phyloP scores from a whole-genome alignment of 192 early-diverging fungal species.

The Irineochytrium annulatum region DNA sequence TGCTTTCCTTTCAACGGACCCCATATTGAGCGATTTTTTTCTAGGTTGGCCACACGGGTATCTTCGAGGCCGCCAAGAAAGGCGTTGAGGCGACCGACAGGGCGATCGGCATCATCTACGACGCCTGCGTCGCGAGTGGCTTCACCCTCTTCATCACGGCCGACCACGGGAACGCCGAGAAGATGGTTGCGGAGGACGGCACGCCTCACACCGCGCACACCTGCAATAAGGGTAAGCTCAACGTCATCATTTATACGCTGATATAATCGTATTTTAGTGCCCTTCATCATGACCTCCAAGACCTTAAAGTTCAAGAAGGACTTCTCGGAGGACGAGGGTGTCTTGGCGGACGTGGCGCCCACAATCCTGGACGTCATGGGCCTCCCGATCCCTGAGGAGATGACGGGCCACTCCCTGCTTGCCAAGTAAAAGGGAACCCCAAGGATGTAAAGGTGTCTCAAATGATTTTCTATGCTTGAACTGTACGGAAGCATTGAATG shows the following conservation, averaged over 20 bases:
- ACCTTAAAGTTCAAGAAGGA: conserved; percentile 49
- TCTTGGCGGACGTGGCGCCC: conserved; percentile 95
- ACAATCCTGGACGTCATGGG: conserved; percentile 93
- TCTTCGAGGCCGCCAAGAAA: conserved; percentile 85
- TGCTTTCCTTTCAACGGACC: conserved; percentile 2
- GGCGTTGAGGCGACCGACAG: conserved; percentile 93
- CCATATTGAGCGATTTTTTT: conserved; percentile 8
- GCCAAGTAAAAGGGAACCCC: conserved; percentile 17
- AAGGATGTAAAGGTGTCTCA: neutral
- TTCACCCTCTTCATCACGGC: conserved; percentile 94
- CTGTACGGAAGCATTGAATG: too few species aligned
- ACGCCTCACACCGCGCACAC: conserved; percentile 98
- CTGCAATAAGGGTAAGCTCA: conserved; percentile 43
- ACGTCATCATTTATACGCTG: conserved; percentile 19
- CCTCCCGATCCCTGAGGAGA: conserved; percentile 86
- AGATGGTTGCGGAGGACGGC: conserved; percentile 85
- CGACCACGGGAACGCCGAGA: conserved; percentile 99
- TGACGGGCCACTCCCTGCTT: conserved; percentile 74
- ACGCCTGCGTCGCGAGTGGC: conserved; percentile 83
- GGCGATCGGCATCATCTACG: conserved; percentile 89
- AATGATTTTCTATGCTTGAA: neutral
- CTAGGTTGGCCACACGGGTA: conserved; percentile 88
- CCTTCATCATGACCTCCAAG: conserved; percentile 81
- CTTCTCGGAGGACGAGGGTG: conserved; percentile 41
- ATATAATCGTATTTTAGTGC: conserved; percentile 53